Evolutionary conservation across 225 moss, liverwort and hornwort species (phyloP).

Genomic region (Asterella californica): DNA sequence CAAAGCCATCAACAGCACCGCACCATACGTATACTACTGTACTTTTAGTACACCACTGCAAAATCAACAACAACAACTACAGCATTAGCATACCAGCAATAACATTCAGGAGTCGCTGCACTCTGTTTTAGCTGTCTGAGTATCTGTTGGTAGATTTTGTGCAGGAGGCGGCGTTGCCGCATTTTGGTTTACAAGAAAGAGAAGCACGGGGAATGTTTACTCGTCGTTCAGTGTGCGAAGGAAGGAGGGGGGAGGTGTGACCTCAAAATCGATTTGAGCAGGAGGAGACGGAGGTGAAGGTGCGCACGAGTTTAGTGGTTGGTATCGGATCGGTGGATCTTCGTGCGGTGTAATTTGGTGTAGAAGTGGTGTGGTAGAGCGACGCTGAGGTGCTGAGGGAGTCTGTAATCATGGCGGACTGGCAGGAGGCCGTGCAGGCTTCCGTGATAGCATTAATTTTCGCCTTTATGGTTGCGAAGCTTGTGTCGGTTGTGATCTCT

Average conservation of each 20-base stretch:
- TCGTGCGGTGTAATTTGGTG: not conserved
- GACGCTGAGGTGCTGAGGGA: conserved; percentile 1
- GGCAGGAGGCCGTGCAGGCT: conserved; percentile 86
- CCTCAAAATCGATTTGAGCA: not conserved
- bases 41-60: not conserved
- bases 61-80: not conserved
- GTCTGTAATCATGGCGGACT: conserved; percentile 71
- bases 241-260: not conserved
- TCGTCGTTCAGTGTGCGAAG: not conserved
- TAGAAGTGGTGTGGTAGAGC: not conserved
- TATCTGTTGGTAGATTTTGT: not conserved
- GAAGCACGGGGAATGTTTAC: not conserved
- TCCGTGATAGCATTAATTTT: conserved; percentile 75
- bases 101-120: not conserved
- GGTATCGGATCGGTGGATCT: not conserved
- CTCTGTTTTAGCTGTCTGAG: conserved; percentile 8
- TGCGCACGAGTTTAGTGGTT: not conserved
- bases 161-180: not conserved
- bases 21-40: not conserved
- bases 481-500: conserved; percentile 71
- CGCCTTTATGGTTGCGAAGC: conserved; percentile 82
- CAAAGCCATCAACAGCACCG: not conserved
- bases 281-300: not conserved
- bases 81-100: not conserved
- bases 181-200: not conserved